A percentile compares a stretch with the other conserved stretches of the same genome.
phyloP scores from a whole-genome alignment of 2,329 filamentous ascomycete species.

The Mycosphaerella sp. region DNA sequence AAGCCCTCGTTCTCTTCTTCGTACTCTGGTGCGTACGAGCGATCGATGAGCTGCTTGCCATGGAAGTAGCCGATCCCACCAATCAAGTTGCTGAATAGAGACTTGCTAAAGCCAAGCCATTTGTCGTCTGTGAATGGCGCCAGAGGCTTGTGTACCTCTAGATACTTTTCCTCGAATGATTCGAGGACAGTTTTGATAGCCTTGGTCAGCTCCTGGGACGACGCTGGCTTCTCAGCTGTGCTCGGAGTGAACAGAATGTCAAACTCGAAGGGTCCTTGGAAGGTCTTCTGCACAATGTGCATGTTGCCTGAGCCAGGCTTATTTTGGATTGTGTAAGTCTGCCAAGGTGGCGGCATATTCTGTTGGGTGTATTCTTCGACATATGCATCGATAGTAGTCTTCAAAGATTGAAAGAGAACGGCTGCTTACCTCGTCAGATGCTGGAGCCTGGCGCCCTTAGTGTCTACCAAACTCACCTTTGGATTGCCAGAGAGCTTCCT shows the following conservation, averaged over 20 bases:
- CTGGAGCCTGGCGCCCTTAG: slow-evolving; percentile 27
- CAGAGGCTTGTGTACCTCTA: slow-evolving; percentile 64
- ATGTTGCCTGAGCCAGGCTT: slow-evolving; percentile 66
- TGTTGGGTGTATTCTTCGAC: slow-evolving; percentile 56
- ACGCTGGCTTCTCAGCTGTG: slow-evolving; percentile 41
- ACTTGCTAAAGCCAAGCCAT: slow-evolving; percentile 75
- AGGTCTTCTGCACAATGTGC: slow-evolving; percentile 86
- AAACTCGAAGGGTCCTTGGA: slow-evolving; percentile 84
- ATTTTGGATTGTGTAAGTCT: slow-evolving; percentile 74
- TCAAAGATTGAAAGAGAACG: slow-evolving; percentile 58
- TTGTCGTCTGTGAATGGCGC: slow-evolving; percentile 67
- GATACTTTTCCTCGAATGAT: slow-evolving; percentile 69
- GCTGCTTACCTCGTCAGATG: slow-evolving; percentile 42
- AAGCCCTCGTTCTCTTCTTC: slow-evolving; percentile 94
- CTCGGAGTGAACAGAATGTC: slow-evolving; percentile 84
- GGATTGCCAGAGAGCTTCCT: slow-evolving; percentile 73
- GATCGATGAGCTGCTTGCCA: slow-evolving; percentile 80
- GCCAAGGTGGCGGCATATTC: slow-evolving; percentile 72
- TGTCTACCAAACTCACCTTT: slow-evolving; percentile 49
- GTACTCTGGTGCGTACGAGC: slow-evolving; percentile 86
- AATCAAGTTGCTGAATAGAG: slow-evolving; percentile 87
- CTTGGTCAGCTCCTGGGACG: slow-evolving; percentile 57
- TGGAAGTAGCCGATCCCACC: slow-evolving; percentile 96
- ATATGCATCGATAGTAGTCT: slow-evolving; percentile 56
- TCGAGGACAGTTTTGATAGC: slow-evolving; percentile 61